A percentile compares a stretch with the other conserved stretches of the same genome.
phyloP scores from a whole-genome alignment of 148 eudicot genomes.

The Arbutus unedo region DNA sequence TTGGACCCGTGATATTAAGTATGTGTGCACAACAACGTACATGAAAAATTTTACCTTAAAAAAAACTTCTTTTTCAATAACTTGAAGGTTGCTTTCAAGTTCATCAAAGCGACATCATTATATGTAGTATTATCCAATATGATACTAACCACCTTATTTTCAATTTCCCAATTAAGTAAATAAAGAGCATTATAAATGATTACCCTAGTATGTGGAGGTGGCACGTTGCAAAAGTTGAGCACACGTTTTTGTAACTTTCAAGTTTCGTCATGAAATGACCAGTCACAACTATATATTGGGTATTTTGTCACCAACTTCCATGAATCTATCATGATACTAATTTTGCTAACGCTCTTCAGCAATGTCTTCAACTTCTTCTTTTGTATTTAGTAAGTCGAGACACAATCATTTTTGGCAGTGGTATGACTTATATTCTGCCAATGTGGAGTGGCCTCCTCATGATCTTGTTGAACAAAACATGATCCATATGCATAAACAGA shows the following conservation, averaged over 20 bases:
- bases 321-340: neutral
- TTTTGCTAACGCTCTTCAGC: neutral
- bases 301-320: constrained; percentile 4
- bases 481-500: neutral
- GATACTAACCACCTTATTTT: neutral
- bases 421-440: neutral
- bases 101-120: neutral
- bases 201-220: neutral
- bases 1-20: neutral
- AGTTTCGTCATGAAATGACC: neutral
- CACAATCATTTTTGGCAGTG: too few relatives aligned
- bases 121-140: neutral
- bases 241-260: neutral
- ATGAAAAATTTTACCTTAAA: neutral
- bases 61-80: neutral
- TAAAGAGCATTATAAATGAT: constrained; percentile 9
- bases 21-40: neutral
- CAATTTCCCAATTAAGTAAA: neutral
- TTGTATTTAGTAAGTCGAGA: too few relatives aligned
- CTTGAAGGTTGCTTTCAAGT: neutral
- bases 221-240: neutral
- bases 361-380: too few relatives aligned
- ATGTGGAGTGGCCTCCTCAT: neutral
- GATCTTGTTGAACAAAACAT: neutral
- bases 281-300: neutral